phyloP scores from a whole-genome alignment of 2,329 filamentous ascomycete genomes.

The Aspergillus nomiae region DNA sequence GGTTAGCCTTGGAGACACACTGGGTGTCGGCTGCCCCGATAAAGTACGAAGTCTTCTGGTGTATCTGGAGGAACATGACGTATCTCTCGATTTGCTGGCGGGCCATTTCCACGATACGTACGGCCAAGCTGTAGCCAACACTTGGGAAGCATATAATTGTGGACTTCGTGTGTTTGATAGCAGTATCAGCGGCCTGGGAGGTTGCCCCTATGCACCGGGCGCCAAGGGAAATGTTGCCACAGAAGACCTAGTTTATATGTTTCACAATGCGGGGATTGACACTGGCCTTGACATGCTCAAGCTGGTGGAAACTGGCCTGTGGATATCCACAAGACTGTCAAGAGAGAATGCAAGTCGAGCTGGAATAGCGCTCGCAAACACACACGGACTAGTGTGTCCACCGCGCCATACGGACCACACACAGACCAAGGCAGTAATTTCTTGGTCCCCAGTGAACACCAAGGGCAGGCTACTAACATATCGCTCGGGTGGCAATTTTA shows the following conservation, averaged over 20 bases:
- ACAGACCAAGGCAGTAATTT: not conserved
- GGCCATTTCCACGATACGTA: slow-evolving; percentile 92
- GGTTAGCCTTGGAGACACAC: slow-evolving; percentile 87
- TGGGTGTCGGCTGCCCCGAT: slow-evolving; percentile 74
- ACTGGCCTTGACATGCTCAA: slow-evolving; percentile 69
- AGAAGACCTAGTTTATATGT: slow-evolving; percentile 79
- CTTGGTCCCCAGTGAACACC: not conserved
- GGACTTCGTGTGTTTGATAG: slow-evolving; percentile 79
- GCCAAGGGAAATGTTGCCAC: slow-evolving; percentile 85
- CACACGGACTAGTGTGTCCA: not conserved
- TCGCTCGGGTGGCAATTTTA: slow-evolving; percentile 33
- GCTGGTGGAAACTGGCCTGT: slow-evolving; percentile 68
- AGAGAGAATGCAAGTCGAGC: slow-evolving; percentile 63
- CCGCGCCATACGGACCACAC: not conserved
- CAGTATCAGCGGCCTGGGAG: slow-evolving; percentile 77
- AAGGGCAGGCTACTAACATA: slow-evolving; percentile 24
- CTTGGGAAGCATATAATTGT: slow-evolving; percentile 73
- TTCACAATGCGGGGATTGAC: slow-evolving; percentile 62
- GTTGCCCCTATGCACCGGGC: slow-evolving; percentile 82
- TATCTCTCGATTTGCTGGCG: slow-evolving; percentile 70
- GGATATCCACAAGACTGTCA: slow-evolving; percentile 59
- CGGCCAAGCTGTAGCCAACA: slow-evolving; percentile 81
- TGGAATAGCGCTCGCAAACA: slow-evolving; percentile 55
- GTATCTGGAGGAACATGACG: slow-evolving; percentile 47
- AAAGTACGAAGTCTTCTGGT: slow-evolving; percentile 35